Percentiles rank a stretch among this genome's conserved stretches.
phyloP scores from a whole-genome alignment of 306 rosid genomes.

The Prunus persica region Prunus_persica_NCBIv2 NC_034014.1:3494001-3494500 shows the following conservation, averaged over 20 bases:
- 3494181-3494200: constrained; percentile 23
- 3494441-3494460: constrained; percentile 15
- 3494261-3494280: constrained; percentile 30
- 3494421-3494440: constrained; percentile 41
- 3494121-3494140: constrained; percentile 87
- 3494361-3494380: constrained; percentile 88
- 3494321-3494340: constrained; percentile 89
- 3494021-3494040: not conserved
- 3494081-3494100: constrained; percentile 12
- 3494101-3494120: constrained; percentile 25
- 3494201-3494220: not conserved
- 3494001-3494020: constrained; percentile 5
- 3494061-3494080: not conserved
- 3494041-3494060: constrained; percentile 15
- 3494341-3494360: constrained; percentile 91
- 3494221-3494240: not conserved
- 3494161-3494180: constrained; percentile 99
- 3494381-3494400: constrained; percentile 82
- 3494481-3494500: not conserved
- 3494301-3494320: constrained; percentile 92
- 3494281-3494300: constrained; percentile 89
- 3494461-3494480: constrained; percentile 12
- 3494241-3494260: constrained; percentile 4
- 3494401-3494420: constrained; percentile 90
- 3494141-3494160: constrained; percentile 91